These are phyloP conservation scores for Blastobotrys ciferrii DNA, from an alignment of 1,139 yeast species.

Conservation along the genomic window DNA sequence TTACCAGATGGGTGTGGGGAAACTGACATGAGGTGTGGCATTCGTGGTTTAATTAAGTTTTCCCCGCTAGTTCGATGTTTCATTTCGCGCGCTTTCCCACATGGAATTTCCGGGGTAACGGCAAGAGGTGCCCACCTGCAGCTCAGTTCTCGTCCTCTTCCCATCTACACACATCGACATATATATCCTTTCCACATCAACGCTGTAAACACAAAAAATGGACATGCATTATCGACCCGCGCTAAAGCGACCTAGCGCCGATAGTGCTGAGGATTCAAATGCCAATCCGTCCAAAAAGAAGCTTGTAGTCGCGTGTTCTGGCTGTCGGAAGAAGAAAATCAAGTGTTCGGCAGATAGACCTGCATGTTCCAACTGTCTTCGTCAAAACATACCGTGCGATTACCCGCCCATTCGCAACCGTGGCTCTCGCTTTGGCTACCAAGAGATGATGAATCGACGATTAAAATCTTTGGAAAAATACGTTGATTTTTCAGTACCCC, in stretches of 20 bases:
- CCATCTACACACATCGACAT: background rate
- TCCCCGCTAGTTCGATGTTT: background rate
- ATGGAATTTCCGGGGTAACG: background rate
- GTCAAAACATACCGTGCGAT: conserved; percentile 37
- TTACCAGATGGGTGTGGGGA: too few relatives aligned
- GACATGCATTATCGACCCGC: background rate
- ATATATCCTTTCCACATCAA: background rate
- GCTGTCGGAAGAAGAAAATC: conserved; percentile 40
- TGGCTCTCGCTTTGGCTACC: conserved; percentile 40
- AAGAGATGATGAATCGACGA: conserved; percentile 36
- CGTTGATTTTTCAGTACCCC: conserved; percentile 21
- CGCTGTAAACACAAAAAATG: background rate
- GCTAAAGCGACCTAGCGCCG: background rate
- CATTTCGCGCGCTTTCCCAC: background rate
- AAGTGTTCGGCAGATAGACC: conserved; percentile 41
- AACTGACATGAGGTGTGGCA: too few relatives aligned
- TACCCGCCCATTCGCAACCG: conserved; percentile 39
- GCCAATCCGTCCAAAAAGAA: conserved; percentile 26
- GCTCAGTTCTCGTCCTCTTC: background rate
- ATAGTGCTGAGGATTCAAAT: background rate
- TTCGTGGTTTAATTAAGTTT: background rate
- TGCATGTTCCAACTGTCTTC: conserved; percentile 40
- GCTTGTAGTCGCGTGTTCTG: conserved; percentile 39
- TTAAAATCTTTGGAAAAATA: conserved; percentile 33
- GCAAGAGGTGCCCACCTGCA: background rate